Conservation (phyloP, 2,329 filamentous ascomycete species). For the Pyrenophora tritici-repentis region DNA sequence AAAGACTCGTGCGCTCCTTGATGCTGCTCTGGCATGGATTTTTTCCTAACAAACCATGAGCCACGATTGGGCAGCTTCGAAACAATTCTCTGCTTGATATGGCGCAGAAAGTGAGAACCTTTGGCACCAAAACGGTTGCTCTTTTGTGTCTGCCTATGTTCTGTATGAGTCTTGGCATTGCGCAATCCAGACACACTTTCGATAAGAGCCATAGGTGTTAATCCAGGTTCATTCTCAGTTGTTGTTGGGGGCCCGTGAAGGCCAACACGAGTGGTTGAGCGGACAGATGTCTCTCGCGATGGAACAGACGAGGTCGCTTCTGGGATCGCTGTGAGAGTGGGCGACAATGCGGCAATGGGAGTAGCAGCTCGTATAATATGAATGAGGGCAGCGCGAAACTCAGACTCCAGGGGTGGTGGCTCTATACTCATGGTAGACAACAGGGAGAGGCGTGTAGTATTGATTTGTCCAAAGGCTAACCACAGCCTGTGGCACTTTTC, state of each 20-base stretch:
- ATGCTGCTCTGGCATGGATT: not conserved
- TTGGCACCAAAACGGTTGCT: not conserved
- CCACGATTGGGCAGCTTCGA: not conserved
- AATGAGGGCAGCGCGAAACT: constrained; percentile 24
- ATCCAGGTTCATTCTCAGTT: not conserved
- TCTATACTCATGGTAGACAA: constrained; percentile 28
- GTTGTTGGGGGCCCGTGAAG: not conserved
- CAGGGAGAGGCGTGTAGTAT: constrained; percentile 32
- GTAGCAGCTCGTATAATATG: constrained; percentile 28
- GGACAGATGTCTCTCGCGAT: constrained; percentile 17
- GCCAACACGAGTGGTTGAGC: not conserved
- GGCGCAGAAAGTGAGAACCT: not conserved
- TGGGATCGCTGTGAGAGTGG: constrained; percentile 22
- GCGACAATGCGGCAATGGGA: constrained; percentile 21
- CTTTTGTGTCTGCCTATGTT: not conserved
- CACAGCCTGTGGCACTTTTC: constrained; percentile 31
- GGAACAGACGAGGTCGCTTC: constrained; percentile 16
- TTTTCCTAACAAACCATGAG: not conserved
- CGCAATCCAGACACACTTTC: not conserved
- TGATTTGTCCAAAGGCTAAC: constrained; percentile 31
- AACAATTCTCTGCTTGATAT: not conserved
- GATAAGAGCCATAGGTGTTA: not conserved
- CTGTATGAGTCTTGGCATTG: too few species aligned
- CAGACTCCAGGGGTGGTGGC: constrained; percentile 19
- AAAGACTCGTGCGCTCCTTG: not conserved